A percentile compares a stretch with the other conserved stretches of the same genome.
Conservation (phyloP, 306 rosid species). For the Glycine latifolia region DNA sequence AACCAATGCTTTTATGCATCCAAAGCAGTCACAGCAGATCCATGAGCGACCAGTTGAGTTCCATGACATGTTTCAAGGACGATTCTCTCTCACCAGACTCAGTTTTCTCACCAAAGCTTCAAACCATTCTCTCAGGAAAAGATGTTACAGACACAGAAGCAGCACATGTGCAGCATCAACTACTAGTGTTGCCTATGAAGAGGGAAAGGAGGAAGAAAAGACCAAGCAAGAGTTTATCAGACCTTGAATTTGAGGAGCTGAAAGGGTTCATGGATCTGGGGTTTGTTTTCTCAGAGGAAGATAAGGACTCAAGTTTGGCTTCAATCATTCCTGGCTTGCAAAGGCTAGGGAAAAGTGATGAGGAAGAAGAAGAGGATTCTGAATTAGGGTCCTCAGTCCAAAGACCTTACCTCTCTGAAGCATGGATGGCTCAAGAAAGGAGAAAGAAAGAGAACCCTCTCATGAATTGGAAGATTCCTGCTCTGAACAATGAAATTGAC, state of each 20-base stretch:
- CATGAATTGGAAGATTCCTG: constrained; percentile 74
- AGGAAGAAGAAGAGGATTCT: constrained; percentile 34
- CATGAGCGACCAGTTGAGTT: constrained; percentile 70
- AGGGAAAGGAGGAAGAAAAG: constrained; percentile 49
- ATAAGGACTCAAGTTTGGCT: constrained; percentile 76
- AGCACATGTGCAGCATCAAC: constrained; percentile 23
- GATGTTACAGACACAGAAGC: constrained; percentile 50
- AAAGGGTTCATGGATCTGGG: constrained; percentile 95
- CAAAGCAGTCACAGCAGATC: constrained; percentile 59
- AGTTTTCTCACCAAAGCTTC: constrained; percentile 56
- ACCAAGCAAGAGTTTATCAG: constrained; percentile 77
- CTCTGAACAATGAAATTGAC: constrained; percentile 60
- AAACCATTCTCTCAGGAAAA: constrained; percentile 63
- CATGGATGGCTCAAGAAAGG: constrained; percentile 66
- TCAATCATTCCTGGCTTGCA: constrained; percentile 88
- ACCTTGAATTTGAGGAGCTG: constrained; percentile 86
- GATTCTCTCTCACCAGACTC: constrained; percentile 61
- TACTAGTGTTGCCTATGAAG: constrained; percentile 41
- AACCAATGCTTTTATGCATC: constrained; percentile 46
- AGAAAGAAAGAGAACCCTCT: constrained; percentile 60
- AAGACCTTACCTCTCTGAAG: constrained; percentile 94
- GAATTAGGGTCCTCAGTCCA: constrained; percentile 47
- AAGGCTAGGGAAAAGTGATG: constrained; percentile 63
- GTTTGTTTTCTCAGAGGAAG: constrained; percentile 85
- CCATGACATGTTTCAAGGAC: constrained; percentile 53